Evolutionary conservation across 2,329 filamentous ascomycete species (phyloP).

Genomic region (Sporothrix phasma): DNA sequence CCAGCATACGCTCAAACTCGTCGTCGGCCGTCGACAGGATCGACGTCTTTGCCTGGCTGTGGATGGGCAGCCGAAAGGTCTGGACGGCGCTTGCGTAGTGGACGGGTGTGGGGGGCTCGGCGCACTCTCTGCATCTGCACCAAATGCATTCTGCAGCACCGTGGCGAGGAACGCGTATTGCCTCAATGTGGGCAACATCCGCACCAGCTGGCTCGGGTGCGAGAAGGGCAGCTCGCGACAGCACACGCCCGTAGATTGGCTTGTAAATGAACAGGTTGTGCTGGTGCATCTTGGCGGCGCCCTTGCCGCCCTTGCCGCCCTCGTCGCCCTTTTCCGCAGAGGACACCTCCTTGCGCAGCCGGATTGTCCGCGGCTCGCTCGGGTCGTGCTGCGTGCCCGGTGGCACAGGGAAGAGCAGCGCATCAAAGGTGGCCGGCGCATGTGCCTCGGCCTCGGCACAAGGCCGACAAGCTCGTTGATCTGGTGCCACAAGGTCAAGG

Average conservation of each 20-base stretch:
- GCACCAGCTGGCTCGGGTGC: conserved; percentile 66
- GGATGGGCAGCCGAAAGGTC: background rate
- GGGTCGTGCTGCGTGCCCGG: conserved; percentile 42
- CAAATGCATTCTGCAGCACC: conserved; percentile 54
- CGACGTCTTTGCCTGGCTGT: background rate
- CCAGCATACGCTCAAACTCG: conserved; percentile 22
- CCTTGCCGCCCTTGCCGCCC: background rate
- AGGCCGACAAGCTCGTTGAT: conserved; percentile 49
- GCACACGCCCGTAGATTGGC: conserved; percentile 56
- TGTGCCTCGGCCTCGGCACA: conserved; percentile 33
- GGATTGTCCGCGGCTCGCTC: conserved; percentile 48
- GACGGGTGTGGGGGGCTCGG: conserved; percentile 15
- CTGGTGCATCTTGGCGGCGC: conserved; percentile 30
- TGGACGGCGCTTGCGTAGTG: background rate
- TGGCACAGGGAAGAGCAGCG: conserved; percentile 45
- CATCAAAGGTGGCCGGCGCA: conserved; percentile 44
- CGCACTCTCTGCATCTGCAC: conserved; percentile 26
- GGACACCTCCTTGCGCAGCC: conserved; percentile 37
- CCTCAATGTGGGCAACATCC: conserved; percentile 61
- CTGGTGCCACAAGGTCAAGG: conserved; percentile 51
- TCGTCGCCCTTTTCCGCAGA: too few species aligned
- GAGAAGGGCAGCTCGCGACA: conserved; percentile 64
- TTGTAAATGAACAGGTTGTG: conserved; percentile 63
- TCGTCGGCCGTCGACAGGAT: conserved; percentile 21
- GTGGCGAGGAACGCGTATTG: conserved; percentile 65